Base-by-base conservation (phyloP, 148 eudicot species). In the Rheum nobile region DNA sequence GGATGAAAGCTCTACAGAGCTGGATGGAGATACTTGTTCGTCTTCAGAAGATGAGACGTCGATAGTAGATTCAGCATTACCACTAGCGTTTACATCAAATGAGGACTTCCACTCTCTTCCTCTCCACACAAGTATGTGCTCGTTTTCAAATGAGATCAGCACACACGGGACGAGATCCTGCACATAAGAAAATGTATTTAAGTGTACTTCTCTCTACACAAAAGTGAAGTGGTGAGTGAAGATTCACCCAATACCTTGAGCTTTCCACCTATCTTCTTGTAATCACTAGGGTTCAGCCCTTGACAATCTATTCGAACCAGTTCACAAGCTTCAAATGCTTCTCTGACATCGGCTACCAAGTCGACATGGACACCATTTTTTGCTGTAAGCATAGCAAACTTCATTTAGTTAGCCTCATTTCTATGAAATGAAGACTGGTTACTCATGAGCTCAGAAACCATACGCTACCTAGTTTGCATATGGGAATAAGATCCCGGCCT, bases 251-350 rank as follows among this genome's bases (percentile, higher is more conserved):
- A 59, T 41, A 94, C 98, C 96, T 86, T 91, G 77, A 94, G 97
- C 82, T 94, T 94, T 79, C 88, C 98, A 41, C 93, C 98, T 72
- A 94, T 94, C 85, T 82, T 91, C 69, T 84, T 86, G 75, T 79
- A 94, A 81, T 94, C 98, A 71, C 97, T 91, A 28, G 85, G 82
- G 76, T 91, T 89, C 85, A 94, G 50, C 61, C 98, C 97, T 84
- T 91, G 86, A 77, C 97, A 94, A 75, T 91, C 82, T 37, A 94
- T 84, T 48, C 93, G 84, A 48, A 88, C 98, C 81, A 94, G 73
- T 72, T 94, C 96, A 79, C 97, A 94, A 52, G 92, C 95, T 85
- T 94, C 97, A 80, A 94, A 94, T 79, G 98, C 98, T 84, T 94
- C 98, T 67, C 79, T 85, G 19, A 94, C 91, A 81, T 87, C 71